These are phyloP conservation scores for Candida orba DNA, from an alignment of 805 yeast genomes.

Conservation along the genomic window DNA sequence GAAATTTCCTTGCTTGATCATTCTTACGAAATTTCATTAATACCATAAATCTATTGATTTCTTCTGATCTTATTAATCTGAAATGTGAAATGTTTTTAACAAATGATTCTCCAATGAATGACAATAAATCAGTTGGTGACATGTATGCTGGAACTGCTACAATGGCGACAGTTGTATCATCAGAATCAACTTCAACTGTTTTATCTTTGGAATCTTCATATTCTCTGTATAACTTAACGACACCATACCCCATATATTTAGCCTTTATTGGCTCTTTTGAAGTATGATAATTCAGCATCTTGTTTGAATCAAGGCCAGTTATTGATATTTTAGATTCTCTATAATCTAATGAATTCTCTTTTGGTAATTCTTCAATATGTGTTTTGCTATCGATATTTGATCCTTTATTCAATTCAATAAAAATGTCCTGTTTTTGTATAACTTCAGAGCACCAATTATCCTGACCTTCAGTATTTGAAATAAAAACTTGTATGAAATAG, in stretches of 20 bases:
- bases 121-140: slow-evolving; percentile 75
- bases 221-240: slow-evolving; percentile 59
- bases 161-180: slow-evolving; percentile 66
- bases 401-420: not conserved
- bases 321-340: slow-evolving; percentile 30
- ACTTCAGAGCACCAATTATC: slow-evolving; percentile 1
- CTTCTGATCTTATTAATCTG: slow-evolving; percentile 60
- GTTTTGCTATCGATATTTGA: not conserved
- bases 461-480: not conserved
- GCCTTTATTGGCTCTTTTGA: slow-evolving; percentile 31
- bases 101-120: slow-evolving; percentile 64
- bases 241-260: slow-evolving; percentile 63
- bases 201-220: slow-evolving; percentile 25
- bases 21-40: slow-evolving; percentile 62
- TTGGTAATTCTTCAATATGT: no score
- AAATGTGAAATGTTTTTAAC: slow-evolving; percentile 57
- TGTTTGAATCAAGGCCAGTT: slow-evolving; percentile 19
- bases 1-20: slow-evolving; percentile 55
- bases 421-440: not conserved
- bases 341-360: slow-evolving; percentile 1
- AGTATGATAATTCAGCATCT: not conserved
- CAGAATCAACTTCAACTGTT: slow-evolving; percentile 32
- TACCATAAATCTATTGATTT: slow-evolving; percentile 61
- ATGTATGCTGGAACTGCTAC: slow-evolving; percentile 85
- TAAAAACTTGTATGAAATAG: slow-evolving; percentile 13